Evolutionary conservation across 1,284 basidiomycete species (phyloP).

Genomic region (Veloporphyrellus conicus): DNA sequence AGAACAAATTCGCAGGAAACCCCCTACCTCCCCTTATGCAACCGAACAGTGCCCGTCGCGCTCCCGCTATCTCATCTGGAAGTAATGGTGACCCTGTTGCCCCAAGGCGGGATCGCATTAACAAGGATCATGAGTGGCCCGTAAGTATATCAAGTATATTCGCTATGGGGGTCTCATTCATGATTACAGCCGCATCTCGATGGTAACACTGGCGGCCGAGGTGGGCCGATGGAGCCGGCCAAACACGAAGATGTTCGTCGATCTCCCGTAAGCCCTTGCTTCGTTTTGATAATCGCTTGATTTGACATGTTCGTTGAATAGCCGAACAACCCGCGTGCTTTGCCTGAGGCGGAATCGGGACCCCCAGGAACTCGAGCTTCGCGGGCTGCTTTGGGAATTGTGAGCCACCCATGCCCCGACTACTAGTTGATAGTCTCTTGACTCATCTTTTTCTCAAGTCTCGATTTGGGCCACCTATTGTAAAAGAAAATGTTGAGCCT

Average conservation of each 20-base stretch:
- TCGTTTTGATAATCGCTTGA: neutral
- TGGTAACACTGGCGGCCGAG: slow-evolving; percentile 1
- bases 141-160: slow-evolving; percentile 11
- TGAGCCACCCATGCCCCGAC: slow-evolving; percentile 7
- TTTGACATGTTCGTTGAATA: slow-evolving; percentile 15
- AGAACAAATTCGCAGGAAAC: slow-evolving; percentile 23
- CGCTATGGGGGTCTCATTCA: slow-evolving; percentile 3
- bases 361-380: slow-evolving; percentile 12
- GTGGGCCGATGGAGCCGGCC: neutral
- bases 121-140: slow-evolving; percentile 21
- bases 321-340: slow-evolving; percentile 4
- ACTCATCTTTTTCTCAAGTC: slow-evolving; percentile 19
- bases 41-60: slow-evolving; percentile 1
- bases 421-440: neutral
- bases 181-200: slow-evolving; percentile 17
- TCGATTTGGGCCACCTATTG: slow-evolving; percentile 32
- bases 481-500: slow-evolving; percentile 19
- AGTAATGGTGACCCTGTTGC: slow-evolving; percentile 22
- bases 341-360: slow-evolving; percentile 15
- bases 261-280: slow-evolving; percentile 18
- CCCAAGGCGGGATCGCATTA: slow-evolving; percentile 15
- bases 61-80: slow-evolving; percentile 6
- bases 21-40: neutral
- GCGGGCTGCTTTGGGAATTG: slow-evolving; percentile 18
- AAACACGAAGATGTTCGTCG: slow-evolving; percentile 11